Evolutionary conservation across 176 grass and related monocot species (phyloP).

Genomic region (Lolium perenne): DNA sequence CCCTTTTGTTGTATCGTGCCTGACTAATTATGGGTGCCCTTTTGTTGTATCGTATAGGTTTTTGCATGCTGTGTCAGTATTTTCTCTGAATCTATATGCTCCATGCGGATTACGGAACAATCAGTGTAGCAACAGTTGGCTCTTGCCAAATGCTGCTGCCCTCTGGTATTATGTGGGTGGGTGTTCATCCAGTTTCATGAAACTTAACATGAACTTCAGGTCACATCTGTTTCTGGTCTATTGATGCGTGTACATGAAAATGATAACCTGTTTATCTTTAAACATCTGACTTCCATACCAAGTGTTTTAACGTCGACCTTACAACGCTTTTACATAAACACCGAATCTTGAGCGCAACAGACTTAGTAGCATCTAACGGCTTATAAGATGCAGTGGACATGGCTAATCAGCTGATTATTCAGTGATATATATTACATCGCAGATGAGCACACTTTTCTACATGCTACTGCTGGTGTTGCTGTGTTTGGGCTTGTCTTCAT

Average conservation of each 20-base stretch:
- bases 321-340: not conserved
- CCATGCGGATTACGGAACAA: not conserved
- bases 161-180: not conserved
- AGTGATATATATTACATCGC: not conserved
- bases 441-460: conserved; percentile 16
- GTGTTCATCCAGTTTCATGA: not conserved
- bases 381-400: not conserved
- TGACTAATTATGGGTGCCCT: too few species aligned
- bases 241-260: not conserved
- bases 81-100: not conserved
- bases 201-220: not conserved
- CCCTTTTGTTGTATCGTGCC: too few species aligned
- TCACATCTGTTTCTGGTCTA: not conserved
- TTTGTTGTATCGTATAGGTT: not conserved
- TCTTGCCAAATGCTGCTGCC: not conserved
- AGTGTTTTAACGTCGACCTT: not conserved
- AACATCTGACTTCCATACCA: not conserved
- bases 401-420: conserved; percentile 21
- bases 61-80: not conserved
- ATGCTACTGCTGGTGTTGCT: conserved; percentile 43
- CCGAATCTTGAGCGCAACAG: not conserved
- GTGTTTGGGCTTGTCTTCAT: conserved; percentile 37
- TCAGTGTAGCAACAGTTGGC: not conserved
- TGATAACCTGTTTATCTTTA: not conserved
- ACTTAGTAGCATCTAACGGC: not conserved